These are phyloP conservation scores for Phytophthora chlamydospora DNA, from an alignment of 352 stramenopile genomes.

Conservation along the genomic window DNA sequence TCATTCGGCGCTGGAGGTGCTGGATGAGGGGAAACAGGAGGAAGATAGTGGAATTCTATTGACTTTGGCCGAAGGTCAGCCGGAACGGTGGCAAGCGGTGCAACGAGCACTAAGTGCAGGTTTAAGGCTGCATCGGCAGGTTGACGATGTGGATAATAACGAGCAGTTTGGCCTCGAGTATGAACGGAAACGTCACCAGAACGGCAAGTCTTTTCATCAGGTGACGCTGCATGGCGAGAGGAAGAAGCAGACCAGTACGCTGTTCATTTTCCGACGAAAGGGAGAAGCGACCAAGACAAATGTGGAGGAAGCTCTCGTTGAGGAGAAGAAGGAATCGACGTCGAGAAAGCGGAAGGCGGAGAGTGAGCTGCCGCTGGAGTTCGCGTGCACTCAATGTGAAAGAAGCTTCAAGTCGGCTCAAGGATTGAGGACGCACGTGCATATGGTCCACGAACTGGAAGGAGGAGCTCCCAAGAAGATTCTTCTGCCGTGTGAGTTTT, in stretches of 20 bases:
- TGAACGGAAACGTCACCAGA: slow-evolving; percentile 89
- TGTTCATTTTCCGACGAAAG: slow-evolving; percentile 61
- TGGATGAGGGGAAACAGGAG: slow-evolving; percentile 24
- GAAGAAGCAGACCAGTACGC: slow-evolving; percentile 64
- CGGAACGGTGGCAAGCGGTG: slow-evolving; percentile 76
- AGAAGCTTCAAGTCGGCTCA: slow-evolving; percentile 77
- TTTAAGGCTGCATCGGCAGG: slow-evolving; percentile 49
- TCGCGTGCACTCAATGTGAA: slow-evolving; percentile 59
- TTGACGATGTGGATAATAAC: slow-evolving; percentile 56
- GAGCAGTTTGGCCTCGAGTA: slow-evolving; percentile 51
- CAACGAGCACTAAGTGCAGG: slow-evolving; percentile 51
- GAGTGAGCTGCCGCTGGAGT: slow-evolving; percentile 28
- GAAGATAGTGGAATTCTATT: slow-evolving; percentile 51
- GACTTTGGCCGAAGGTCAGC: slow-evolving; percentile 76
- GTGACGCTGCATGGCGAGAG: slow-evolving; percentile 75
- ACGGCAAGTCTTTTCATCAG: slow-evolving; percentile 85
- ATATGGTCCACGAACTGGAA: slow-evolving; percentile 87
- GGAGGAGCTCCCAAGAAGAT: slow-evolving; percentile 18
- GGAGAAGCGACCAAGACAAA: neutral
- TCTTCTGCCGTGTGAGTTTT: slow-evolving; percentile 48
- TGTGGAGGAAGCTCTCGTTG: neutral
- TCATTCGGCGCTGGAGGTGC: slow-evolving; percentile 58
- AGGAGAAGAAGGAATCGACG: slow-evolving; percentile 1
- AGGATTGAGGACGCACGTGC: slow-evolving; percentile 76
- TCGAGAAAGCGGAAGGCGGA: slow-evolving; percentile 51